A percentile compares a stretch with the other conserved stretches of the same genome.
Conservation (phyloP, 2,329 filamentous ascomycete species). For the Calonectria montana region DNA sequence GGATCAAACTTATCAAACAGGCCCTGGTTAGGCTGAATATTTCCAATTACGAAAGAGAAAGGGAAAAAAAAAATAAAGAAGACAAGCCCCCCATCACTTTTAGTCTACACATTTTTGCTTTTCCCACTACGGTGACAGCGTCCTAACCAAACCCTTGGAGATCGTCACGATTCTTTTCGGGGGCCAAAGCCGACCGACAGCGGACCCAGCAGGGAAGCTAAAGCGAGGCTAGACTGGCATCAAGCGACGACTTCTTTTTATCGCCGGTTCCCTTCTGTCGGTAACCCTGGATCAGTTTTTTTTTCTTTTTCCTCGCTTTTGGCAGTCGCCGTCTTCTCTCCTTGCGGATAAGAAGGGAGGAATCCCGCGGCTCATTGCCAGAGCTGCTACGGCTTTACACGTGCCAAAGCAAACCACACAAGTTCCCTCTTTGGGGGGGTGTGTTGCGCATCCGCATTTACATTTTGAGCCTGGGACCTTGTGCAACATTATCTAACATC, state of each 20-base stretch:
- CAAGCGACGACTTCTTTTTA: background rate
- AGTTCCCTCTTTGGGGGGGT: background rate
- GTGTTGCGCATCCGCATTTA: background rate
- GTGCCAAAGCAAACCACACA: conserved; percentile 18
- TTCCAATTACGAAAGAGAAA: background rate
- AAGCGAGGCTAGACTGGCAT: conserved; percentile 2
- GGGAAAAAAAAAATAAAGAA: background rate
- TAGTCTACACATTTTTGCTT: conserved; percentile 10
- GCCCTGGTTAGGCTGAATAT: background rate
- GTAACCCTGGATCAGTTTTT: conserved; percentile 9
- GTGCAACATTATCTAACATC: conserved; percentile 20
- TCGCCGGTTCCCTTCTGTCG: conserved; percentile 19
- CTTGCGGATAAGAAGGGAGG: background rate
- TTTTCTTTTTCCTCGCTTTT: background rate
- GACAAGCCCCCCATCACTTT: background rate
- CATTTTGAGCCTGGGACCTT: background rate
- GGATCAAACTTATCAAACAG: background rate
- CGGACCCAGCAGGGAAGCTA: background rate
- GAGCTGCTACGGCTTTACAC: conserved; percentile 9
- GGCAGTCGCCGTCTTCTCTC: background rate
- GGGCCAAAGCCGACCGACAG: conserved; percentile 6
- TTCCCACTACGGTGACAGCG: conserved; percentile 26
- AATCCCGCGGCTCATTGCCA: conserved; percentile 8
- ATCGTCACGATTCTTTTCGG: conserved; percentile 13
- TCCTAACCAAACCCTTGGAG: conserved; percentile 20